These are phyloP conservation scores for Saururus chinensis DNA, from an alignment of 164 flowering plant species.

Conservation along the genomic window DNA sequence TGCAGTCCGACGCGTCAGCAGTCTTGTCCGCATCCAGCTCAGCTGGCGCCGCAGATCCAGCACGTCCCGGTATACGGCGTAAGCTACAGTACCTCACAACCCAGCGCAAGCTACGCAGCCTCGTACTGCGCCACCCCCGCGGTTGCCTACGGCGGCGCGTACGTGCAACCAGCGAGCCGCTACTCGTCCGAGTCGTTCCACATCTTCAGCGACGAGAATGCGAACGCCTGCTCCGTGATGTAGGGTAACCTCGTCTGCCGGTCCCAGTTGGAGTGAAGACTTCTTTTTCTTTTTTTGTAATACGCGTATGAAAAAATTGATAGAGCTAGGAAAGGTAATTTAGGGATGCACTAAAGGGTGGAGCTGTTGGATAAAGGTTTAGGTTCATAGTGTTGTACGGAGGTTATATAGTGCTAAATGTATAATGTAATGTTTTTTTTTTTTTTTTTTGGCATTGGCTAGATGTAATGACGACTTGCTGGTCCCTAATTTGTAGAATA, in stretches of 20 bases:
- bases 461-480: no score
- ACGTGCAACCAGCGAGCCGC: constrained; percentile 6
- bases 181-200: constrained; percentile 22
- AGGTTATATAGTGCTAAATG: no score
- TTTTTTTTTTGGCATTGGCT: no score
- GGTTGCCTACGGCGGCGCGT: constrained; percentile 9
- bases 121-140: constrained; percentile 9
- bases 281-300: no score
- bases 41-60: constrained; percentile 7
- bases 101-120: constrained; percentile 16
- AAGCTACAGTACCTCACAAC: constrained; percentile 33
- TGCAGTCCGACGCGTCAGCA: constrained; percentile 24
- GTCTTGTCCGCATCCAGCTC: constrained; percentile 10
- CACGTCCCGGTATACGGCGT: constrained; percentile 18
- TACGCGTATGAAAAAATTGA: no score
- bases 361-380: no score
- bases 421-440: no score
- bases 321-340: no score
- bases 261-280: no score
- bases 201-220: constrained; percentile 57
- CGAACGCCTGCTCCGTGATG: constrained; percentile 57
- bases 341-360: no score
- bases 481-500: no score
- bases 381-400: no score
- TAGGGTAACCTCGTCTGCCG: background rate